These are phyloP conservation scores for Microdochium trichocladiopsis DNA, from an alignment of 2,329 filamentous ascomycete genomes.

Conservation along the genomic window DNA sequence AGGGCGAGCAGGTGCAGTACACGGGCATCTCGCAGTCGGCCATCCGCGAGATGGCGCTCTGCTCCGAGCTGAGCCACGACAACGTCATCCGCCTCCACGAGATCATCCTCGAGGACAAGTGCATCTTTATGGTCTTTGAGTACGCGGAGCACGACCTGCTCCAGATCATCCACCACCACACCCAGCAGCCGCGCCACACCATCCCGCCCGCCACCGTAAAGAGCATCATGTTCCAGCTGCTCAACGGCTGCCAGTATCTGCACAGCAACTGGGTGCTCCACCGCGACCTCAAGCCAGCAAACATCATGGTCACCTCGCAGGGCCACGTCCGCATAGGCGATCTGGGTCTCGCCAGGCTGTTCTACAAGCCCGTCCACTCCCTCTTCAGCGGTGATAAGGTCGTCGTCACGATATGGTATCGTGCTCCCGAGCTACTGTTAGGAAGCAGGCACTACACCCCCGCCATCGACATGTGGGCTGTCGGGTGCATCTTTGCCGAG, in stretches of 20 bases:
- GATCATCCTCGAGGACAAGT: conserved; percentile 97
- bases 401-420: conserved; percentile 98
- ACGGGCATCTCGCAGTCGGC: conserved; percentile 97
- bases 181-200: conserved; percentile 76
- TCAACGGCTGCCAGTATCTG: conserved; percentile 91
- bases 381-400: conserved; percentile 95
- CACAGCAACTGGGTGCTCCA: conserved; percentile 97
- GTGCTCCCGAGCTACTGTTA: conserved; percentile 86
- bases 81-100: conserved; percentile 90
- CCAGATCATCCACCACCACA: conserved; percentile 98
- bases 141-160: conserved; percentile 96
- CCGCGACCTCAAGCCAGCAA: conserved; percentile 93
- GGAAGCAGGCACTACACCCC: conserved; percentile 95
- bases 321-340: conserved; percentile 95
- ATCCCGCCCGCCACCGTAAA: conserved; percentile 87
- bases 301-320: conserved; percentile 92
- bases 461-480: conserved; percentile 94
- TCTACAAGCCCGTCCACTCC: conserved; percentile 87
- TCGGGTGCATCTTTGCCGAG: conserved; percentile 97
- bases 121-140: conserved; percentile 99
- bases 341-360: conserved; percentile 82
- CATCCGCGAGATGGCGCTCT: conserved; percentile 94
- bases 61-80: conserved; percentile 79
- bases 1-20: conserved; percentile 89
- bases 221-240: conserved; percentile 90